phyloP scores from a whole-genome alignment of 1,139 yeast genomes.

The Sugiyamaella novakii region DNA sequence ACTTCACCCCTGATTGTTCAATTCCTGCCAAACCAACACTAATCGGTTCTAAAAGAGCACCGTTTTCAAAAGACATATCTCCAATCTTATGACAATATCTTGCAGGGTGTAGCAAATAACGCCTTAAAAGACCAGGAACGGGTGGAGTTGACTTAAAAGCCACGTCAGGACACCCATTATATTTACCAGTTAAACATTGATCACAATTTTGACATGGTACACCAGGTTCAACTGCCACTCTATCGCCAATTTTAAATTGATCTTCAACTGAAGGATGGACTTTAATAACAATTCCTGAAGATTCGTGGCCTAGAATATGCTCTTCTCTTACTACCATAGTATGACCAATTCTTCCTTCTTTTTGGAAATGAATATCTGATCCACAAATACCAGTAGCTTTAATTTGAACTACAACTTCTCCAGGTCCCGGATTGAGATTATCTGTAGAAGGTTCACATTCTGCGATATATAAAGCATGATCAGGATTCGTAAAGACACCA shows the following conservation, averaged over 20 bases:
- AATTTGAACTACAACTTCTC: constrained; percentile 51
- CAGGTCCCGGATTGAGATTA: constrained; percentile 43
- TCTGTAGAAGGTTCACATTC: constrained; percentile 42
- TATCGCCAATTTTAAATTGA: constrained; percentile 42
- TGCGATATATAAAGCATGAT: constrained; percentile 42
- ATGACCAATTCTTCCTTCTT: constrained; percentile 79
- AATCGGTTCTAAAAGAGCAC: constrained; percentile 87
- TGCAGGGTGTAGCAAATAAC: constrained; percentile 73
- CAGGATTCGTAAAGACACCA: constrained; percentile 45
- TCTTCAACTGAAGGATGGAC: constrained; percentile 62
- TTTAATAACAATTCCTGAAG: constrained; percentile 69
- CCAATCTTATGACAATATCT: constrained; percentile 83
- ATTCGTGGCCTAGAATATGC: constrained; percentile 65
- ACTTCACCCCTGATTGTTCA: constrained; percentile 63
- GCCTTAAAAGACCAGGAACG: constrained; percentile 66
- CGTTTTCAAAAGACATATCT: constrained; percentile 76
- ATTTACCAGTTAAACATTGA: constrained; percentile 72
- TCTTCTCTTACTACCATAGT: constrained; percentile 45
- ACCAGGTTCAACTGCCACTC: constrained; percentile 79
- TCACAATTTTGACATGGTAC: constrained; percentile 76
- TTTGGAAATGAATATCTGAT: constrained; percentile 81
- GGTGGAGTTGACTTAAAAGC: constrained; percentile 88
- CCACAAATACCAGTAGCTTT: constrained; percentile 84
- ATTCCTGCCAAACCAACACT: constrained; percentile 86
- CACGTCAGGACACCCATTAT: constrained; percentile 83